Evolutionary conservation across 768 basidiomycete species (phyloP).

Genomic region (Chiua virens): DNA sequence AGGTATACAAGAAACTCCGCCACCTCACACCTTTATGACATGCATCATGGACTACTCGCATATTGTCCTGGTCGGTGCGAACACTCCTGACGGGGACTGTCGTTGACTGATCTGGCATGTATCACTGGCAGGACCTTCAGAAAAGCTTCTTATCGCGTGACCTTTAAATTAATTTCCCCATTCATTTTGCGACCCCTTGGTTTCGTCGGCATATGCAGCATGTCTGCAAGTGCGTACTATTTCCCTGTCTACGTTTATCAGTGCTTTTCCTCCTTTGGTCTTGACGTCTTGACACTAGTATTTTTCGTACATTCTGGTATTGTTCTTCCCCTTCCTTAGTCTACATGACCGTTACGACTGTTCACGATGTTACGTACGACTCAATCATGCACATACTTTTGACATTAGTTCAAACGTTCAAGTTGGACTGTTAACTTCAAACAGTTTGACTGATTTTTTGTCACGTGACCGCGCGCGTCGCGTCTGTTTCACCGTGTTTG

Average conservation of each 20-base stretch:
- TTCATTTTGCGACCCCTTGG: slow-evolving; percentile 10
- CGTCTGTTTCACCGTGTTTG: slow-evolving; percentile 23
- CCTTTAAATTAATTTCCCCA: slow-evolving; percentile 18
- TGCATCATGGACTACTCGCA: slow-evolving; percentile 30
- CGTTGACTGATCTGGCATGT: slow-evolving; percentile 15
- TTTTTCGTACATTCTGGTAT: slow-evolving; percentile 2
- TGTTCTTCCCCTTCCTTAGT: slow-evolving; percentile 8
- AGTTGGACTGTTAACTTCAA: too few species aligned
- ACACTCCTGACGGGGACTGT: slow-evolving; percentile 9
- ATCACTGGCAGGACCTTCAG: slow-evolving; percentile 22
- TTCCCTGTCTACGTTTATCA: slow-evolving; percentile 1
- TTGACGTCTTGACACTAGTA: slow-evolving; percentile 9
- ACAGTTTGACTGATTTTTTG: slow-evolving; percentile 20
- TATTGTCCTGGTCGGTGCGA: slow-evolving; percentile 21
- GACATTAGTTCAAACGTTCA: too few species aligned
- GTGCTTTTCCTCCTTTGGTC: slow-evolving; percentile 7
- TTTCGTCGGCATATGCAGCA: slow-evolving; percentile 2
- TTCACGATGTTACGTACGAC: slow-evolving; percentile 30
- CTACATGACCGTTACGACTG: slow-evolving; percentile 26
- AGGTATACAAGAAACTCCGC: slow-evolving; percentile 20
- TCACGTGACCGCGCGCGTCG: slow-evolving; percentile 24
- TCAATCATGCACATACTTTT: slow-evolving; percentile 20
- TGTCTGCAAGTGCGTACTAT: slow-evolving; percentile 1
- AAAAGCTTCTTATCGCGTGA: slow-evolving; percentile 21
- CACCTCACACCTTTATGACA: slow-evolving; percentile 23